phyloP scores from a whole-genome alignment of 1,284 basidiomycete species.

The Papiliotrema flavescens region DNA sequence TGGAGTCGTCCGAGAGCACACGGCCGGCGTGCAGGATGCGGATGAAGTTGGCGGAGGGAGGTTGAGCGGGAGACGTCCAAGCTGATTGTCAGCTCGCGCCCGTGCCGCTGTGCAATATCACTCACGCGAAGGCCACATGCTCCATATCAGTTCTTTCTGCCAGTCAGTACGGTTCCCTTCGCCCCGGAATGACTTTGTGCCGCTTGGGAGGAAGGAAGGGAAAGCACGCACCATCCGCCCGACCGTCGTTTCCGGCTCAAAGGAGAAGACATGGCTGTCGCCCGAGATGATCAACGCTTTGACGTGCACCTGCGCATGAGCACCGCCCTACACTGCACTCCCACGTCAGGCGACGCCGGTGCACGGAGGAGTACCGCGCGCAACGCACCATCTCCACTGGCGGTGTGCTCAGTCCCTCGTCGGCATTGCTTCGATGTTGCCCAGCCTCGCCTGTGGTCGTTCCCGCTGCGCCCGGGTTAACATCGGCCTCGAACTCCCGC shows the following conservation, averaged over 20 bases:
- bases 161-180: not conserved
- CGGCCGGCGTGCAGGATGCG: slow-evolving; percentile 76
- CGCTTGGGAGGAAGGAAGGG: not conserved
- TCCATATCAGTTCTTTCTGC: slow-evolving; percentile 75
- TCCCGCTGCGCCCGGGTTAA: too few relatives aligned
- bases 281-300: slow-evolving; percentile 75
- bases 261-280: slow-evolving; percentile 65
- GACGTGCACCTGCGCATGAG: slow-evolving; percentile 56
- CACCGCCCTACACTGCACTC: not conserved
- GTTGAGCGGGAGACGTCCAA: slow-evolving; percentile 66
- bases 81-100: slow-evolving; percentile 51
- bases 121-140: slow-evolving; percentile 72
- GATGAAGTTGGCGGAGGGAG: slow-evolving; percentile 72
- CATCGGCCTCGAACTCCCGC: too few relatives aligned
- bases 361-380: not conserved
- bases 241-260: slow-evolving; percentile 72
- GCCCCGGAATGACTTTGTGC: not conserved
- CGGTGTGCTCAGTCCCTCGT: not conserved
- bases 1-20: slow-evolving; percentile 78
- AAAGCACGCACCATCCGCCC: slow-evolving; percentile 56
- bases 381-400: not conserved
- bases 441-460: too few relatives aligned
- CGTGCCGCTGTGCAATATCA: slow-evolving; percentile 4
- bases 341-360: not conserved
- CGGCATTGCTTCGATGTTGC: not conserved